These are phyloP conservation scores for Solanum lycopersicoides DNA, from an alignment of 257 asterid genomes.

Conservation along the genomic window DNA sequence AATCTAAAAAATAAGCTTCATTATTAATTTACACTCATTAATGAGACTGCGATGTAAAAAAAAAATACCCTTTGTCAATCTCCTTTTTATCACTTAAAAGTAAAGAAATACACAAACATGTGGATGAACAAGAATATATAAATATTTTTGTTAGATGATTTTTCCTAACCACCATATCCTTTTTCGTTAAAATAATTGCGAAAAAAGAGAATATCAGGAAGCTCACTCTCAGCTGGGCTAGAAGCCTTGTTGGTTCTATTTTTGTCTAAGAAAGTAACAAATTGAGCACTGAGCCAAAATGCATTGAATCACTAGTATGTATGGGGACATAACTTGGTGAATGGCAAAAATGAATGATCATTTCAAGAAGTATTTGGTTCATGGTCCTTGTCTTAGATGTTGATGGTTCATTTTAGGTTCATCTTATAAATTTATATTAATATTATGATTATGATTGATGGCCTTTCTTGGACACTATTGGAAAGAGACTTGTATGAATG, in stretches of 20 bases:
- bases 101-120: background rate
- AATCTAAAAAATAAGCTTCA: background rate
- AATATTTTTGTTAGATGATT: background rate
- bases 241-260: background rate
- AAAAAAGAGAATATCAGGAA: fast-evolving
- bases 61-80: background rate
- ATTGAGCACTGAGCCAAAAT: background rate
- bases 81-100: background rate
- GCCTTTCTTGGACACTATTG: background rate
- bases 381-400: background rate
- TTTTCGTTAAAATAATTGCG: too few species aligned
- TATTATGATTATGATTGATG: background rate
- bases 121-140: background rate
- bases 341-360: background rate
- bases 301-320: background rate
- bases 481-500: background rate
- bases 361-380: background rate
- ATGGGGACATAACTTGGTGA: background rate
- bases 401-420: background rate
- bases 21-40: background rate
- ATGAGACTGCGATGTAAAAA: background rate
- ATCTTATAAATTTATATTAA: background rate
- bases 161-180: background rate
- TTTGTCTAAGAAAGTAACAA: background rate
- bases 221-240: background rate